Conservation (phyloP, 1,284 basidiomycete species). For the Puccinia novopanici region DNA sequence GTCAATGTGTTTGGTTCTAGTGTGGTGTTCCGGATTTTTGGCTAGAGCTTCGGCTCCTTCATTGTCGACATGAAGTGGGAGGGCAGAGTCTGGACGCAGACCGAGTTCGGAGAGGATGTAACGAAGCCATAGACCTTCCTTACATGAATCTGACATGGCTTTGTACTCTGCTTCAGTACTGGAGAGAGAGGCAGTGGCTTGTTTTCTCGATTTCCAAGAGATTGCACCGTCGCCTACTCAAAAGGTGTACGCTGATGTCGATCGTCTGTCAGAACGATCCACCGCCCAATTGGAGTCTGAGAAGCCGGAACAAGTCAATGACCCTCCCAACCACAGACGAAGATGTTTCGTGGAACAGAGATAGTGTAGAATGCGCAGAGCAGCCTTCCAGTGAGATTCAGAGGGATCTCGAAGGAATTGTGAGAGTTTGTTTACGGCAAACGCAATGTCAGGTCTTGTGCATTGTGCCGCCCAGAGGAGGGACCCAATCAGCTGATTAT, state of each 20-base stretch:
- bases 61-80: too few species aligned
- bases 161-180: too few species aligned
- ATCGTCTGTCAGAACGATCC: neutral
- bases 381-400: too few species aligned
- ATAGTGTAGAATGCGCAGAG: too few species aligned
- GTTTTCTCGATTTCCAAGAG: constrained; percentile 1
- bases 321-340: neutral
- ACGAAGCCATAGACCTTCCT: constrained; percentile 12
- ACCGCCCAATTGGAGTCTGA: constrained; percentile 10
- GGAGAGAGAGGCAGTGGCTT: neutral
- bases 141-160: neutral
- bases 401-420: too few species aligned
- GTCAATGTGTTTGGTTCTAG: too few species aligned
- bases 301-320: too few species aligned
- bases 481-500: neutral
- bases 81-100: neutral
- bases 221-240: neutral
- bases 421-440: too few species aligned
- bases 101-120: neutral
- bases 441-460: neutral
- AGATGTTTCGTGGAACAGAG: too few species aligned
- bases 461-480: neutral
- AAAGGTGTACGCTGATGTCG: too few species aligned
- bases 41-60: too few species aligned
- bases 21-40: too few species aligned